Evolutionary conservation across 257 asterid species (phyloP), one percentile per base, ranked within the genome.

Genomic region (Scutellaria galericulata): DNA sequence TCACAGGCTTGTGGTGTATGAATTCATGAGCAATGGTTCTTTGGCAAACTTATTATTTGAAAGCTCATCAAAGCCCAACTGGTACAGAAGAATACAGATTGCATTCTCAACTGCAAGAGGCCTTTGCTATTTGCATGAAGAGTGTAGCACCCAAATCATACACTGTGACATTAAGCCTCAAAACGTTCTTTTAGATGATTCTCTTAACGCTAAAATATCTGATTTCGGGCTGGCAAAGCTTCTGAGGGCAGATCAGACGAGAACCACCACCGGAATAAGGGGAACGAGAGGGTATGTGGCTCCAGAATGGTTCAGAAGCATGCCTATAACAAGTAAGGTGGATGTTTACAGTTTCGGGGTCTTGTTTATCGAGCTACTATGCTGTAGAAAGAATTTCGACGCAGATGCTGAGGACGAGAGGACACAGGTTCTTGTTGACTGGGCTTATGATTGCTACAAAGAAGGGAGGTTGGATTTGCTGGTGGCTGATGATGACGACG

Each of bases 141-240:
- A 83, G 41, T 83, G 86, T 18, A 78, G 65, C 62, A 67, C 72
- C 5, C 87, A 77, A 1, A 81, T 85, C 74, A 85, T 85, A 20
- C 87, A 85, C 62, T 82, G 87, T 18, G 78, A 85, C 44, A 73
- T 85, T 1, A 84, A 84, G 79, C 87, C 87, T 60, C 85, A 82
- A 13, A 85, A 85, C 27, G 71, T 82, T n/a, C 82, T 80, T 37
- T 75, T 82, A 1, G 83, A 82, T 31, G 79, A 76, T 0, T 60
- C 56, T 42, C 67, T 39, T 13, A 7, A 15, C 12, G 77, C 84
- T 0, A 74, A 74, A 46, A 83, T 83, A 18, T 68, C 87, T 0
- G 90, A 85, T 67, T 85, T 82, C 13, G 79, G 88, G 39, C 47
- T 85, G 15, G 87, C 84, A 4, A 85, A 83, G 66, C 80, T 83